These are phyloP conservation scores for Plantago major DNA, from an alignment of 257 asterid genomes.

Conservation along the genomic window DNA sequence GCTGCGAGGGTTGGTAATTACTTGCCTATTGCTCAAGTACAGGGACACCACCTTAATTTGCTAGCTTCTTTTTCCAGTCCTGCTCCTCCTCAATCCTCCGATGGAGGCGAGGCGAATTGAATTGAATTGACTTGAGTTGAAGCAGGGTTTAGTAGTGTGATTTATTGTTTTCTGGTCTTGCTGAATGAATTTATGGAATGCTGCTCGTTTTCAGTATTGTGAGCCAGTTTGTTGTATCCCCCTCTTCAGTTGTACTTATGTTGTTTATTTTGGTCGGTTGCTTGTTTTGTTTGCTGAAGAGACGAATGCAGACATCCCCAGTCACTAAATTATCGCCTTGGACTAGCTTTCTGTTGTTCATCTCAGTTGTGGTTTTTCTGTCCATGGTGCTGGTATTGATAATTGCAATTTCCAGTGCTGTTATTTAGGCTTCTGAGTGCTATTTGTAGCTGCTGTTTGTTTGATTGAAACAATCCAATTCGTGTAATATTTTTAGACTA, in stretches of 20 bases:
- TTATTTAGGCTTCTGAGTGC: slow-evolving; percentile 43
- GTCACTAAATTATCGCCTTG: slow-evolving; percentile 26
- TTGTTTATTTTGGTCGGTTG: slow-evolving; percentile 19
- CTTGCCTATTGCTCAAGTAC: slow-evolving; percentile 82
- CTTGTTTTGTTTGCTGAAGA: slow-evolving; percentile 32
- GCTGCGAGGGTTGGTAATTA: slow-evolving; percentile 96
- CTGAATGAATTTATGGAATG: slow-evolving; percentile 24
- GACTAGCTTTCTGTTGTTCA: slow-evolving; percentile 32
- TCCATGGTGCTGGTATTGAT: slow-evolving; percentile 40
- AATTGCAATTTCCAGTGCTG: slow-evolving; percentile 32
- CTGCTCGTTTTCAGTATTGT: slow-evolving; percentile 24
- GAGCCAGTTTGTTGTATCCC: slow-evolving; percentile 20
- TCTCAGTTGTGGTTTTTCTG: slow-evolving; percentile 31
- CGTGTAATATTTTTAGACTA: slow-evolving; percentile 48
- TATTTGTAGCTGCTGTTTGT: slow-evolving; percentile 43
- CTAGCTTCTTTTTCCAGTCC: slow-evolving; percentile 84
- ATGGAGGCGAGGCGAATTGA: slow-evolving; percentile 65
- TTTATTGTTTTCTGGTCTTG: slow-evolving; percentile 31
- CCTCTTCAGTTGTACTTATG: slow-evolving; percentile 28
- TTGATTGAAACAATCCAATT: slow-evolving; percentile 36
- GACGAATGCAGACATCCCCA: slow-evolving; percentile 35
- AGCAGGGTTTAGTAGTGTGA: slow-evolving; percentile 2
- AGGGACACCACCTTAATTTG: slow-evolving; percentile 89
- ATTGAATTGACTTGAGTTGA: too few species aligned
- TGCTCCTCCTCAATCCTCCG: slow-evolving; percentile 54